Evolutionary conservation across 202 grass and related monocot genomes (phyloP).

Genomic region (Carex sylvatica): DNA sequence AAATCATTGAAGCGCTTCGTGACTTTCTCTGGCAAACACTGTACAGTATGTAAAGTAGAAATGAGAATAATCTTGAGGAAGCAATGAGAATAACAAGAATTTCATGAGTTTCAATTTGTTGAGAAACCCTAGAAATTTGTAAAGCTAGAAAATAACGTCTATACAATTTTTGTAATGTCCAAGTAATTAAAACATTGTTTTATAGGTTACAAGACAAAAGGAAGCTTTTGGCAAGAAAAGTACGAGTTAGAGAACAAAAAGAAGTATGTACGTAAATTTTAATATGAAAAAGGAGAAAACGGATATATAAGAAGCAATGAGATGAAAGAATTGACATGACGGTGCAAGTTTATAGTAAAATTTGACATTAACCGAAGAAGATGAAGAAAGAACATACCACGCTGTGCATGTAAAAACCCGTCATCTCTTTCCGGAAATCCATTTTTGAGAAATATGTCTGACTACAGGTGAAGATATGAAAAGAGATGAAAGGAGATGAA

Average conservation of each 20-base stretch:
- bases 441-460: background rate
- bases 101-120: background rate
- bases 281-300: background rate
- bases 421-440: background rate
- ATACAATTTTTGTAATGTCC: background rate
- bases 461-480: too few species aligned
- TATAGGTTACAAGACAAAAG: background rate
- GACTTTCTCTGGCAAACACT: background rate
- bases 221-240: background rate
- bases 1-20: background rate
- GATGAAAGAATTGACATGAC: background rate
- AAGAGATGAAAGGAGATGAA: too few species aligned
- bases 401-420: background rate
- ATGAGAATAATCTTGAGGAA: background rate
- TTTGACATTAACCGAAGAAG: background rate
- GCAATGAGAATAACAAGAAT: background rate
- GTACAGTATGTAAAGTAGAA: slow-evolving; percentile 9
- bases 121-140: too few species aligned
- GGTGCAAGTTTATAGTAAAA: background rate
- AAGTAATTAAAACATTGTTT: background rate
- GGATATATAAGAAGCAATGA: background rate
- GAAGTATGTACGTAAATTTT: background rate
- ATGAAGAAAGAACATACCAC: background rate
- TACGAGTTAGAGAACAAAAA: background rate
- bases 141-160: too few species aligned